phyloP scores from a whole-genome alignment of 2,329 filamentous ascomycete genomes.

The Aspergillus fijiensis region DNA sequence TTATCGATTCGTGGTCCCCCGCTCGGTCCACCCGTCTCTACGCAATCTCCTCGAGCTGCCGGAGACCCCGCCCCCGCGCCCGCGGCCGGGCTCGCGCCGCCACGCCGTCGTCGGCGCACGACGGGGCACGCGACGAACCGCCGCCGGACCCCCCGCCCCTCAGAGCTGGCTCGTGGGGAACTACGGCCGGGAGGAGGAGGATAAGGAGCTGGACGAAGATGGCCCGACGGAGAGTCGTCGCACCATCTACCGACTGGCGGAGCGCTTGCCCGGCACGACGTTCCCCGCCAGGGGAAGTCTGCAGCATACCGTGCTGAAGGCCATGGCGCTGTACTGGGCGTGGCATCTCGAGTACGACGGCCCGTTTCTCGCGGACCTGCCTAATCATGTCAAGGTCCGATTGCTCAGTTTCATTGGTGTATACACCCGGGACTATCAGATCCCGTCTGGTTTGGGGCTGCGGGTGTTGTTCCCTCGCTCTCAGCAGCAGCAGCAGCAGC shows the following conservation, averaged over 20 bases:
- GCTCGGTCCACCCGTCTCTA: conserved; percentile 48
- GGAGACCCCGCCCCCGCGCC: conserved; percentile 43
- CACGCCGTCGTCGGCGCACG: conserved; percentile 36
- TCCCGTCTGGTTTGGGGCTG: conserved; percentile 46
- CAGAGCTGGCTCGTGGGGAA: conserved; percentile 44
- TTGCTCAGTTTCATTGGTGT: conserved; percentile 58
- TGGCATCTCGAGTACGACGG: conserved; percentile 59
- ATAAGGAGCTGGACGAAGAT: conserved; percentile 11
- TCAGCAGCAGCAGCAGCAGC: conserved; percentile 1
- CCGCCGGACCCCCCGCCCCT: conserved; percentile 47
- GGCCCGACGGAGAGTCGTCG: conserved; percentile 18
- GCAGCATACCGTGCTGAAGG: conserved; percentile 52
- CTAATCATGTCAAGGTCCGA: conserved; percentile 51
- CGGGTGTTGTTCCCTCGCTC: conserved; percentile 48
- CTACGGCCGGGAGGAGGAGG: not conserved
- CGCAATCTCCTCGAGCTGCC: conserved; percentile 47
- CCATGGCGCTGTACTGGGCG: conserved; percentile 57
- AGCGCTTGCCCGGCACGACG: conserved; percentile 40
- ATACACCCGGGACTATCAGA: conserved; percentile 44
- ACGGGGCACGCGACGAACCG: conserved; percentile 34
- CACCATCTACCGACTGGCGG: conserved; percentile 31
- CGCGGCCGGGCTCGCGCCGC: conserved; percentile 35
- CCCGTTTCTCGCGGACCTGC: conserved; percentile 53
- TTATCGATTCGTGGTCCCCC: conserved; percentile 24
- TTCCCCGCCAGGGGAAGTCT: conserved; percentile 47